Base-by-base conservation (phyloP, 257 asterid genomes). In the Cinchona pubescens region DNA sequence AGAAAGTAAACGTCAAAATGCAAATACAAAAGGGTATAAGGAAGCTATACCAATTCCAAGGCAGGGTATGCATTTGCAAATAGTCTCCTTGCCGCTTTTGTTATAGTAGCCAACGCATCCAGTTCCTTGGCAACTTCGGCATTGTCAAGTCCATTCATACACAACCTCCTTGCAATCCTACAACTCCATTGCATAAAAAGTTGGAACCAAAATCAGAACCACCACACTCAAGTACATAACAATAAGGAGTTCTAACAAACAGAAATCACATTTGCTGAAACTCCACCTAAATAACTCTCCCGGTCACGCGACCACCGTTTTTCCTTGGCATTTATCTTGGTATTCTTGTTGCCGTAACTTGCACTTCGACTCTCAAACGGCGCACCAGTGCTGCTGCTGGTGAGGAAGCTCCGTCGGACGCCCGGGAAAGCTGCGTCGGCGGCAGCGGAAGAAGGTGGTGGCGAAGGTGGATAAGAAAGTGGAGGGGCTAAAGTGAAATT, bases 51-150 rank as follows among this genome's bases (percentile, higher is more conserved):
- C 99, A 7, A 94, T 85, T 75, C 98, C 99, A 34, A 74, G 84
- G 76, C 98, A 94, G 73, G 99, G 99, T 78, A 94, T 91, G 88
- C 99, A 94, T 83, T 90, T 94, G 88, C 99, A 92, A 65, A 88
- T 80, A 71, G 88, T 88, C 81, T 89, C 97, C 79, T 88, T 94
- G 78, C 99, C 98, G 80, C 80, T 89, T 79, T 88, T 94, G 86
- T 71, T 89, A 75, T 88, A 88, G 84, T 92, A 92, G 86, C 98
- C 92, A 69, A 88, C 96, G 9, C 87, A 81, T 72, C 98, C 99
- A 16, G 91, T 32, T 73, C 99, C 99, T 84, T 94, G 99, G 82
- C 99, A 94, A 82, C 98, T 94, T 59, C 91, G 88, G 78, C 99
- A 92, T 80, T 86, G 89, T 40, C 99, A 98, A 27, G 98, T 92